These are phyloP conservation scores for Microdochium nivale DNA, from an alignment of 2,329 filamentous ascomycete species.

Conservation along the genomic window DNA sequence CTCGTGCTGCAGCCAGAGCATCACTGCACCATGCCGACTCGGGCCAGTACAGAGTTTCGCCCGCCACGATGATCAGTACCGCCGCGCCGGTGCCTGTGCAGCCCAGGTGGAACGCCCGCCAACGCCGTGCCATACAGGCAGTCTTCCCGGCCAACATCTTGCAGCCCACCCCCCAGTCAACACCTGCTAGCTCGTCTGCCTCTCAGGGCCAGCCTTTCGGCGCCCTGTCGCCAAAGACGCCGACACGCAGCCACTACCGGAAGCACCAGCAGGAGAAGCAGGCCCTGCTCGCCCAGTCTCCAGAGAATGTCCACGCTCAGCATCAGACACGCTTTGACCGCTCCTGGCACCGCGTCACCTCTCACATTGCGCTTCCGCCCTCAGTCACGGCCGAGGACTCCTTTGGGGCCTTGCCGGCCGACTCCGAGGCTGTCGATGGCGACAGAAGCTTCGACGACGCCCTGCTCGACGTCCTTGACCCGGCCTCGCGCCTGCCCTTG, in stretches of 20 bases:
- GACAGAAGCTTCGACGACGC: conserved; percentile 40
- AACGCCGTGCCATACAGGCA: conserved; percentile 42
- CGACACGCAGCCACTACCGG: conserved; percentile 12
- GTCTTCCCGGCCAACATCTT: conserved; percentile 45
- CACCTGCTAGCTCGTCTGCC: conserved; percentile 26
- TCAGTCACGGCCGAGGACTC: conserved; percentile 46
- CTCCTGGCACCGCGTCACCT: conserved; percentile 55
- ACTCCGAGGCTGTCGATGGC: conserved; percentile 28
- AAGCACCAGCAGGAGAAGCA: conserved; percentile 9
- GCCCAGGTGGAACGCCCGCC: conserved; percentile 36
- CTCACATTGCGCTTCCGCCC: conserved; percentile 45
- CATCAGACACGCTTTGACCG: conserved; percentile 52
- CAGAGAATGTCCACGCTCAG: conserved; percentile 20
- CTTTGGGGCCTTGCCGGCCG: conserved; percentile 38
- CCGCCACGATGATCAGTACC: conserved; percentile 2
- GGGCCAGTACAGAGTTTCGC: too few relatives aligned
- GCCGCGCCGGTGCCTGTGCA: conserved; percentile 19
- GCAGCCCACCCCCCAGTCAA: conserved; percentile 37
- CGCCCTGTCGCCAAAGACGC: conserved; percentile 9
- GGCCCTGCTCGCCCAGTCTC: conserved; percentile 10
- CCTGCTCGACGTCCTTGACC: conserved; percentile 43
- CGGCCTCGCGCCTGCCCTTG: conserved; percentile 33
- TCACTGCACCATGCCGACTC: too few relatives aligned
- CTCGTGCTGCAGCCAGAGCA: too few relatives aligned
- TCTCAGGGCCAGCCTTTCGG: conserved; percentile 38